These are phyloP conservation scores for Globisporangium takayamanum DNA, from an alignment of 352 stramenopile genomes.

Conservation along the genomic window DNA sequence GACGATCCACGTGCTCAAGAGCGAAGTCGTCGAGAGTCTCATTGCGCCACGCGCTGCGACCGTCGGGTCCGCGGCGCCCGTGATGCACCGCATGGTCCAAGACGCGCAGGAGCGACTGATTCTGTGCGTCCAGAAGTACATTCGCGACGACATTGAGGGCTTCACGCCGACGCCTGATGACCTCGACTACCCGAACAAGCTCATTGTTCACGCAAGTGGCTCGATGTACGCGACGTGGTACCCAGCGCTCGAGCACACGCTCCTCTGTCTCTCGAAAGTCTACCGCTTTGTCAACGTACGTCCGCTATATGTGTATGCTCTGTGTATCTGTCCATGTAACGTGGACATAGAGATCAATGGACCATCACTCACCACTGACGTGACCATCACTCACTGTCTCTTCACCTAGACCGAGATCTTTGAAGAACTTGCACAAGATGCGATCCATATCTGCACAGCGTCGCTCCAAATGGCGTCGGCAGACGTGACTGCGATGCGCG, in stretches of 20 bases:
- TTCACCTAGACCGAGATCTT: conserved; percentile 71
- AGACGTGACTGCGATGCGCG: conserved; percentile 47
- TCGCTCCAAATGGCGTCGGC: conserved; percentile 73
- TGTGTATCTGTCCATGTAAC: not conserved
- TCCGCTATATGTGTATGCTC: not conserved
- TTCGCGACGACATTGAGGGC: conserved; percentile 77
- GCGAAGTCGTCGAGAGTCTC: conserved; percentile 65
- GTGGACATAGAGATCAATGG: not conserved
- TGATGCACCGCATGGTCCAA: conserved; percentile 82
- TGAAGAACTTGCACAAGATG: conserved; percentile 76
- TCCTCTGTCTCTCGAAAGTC: conserved; percentile 82
- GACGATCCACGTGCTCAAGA: conserved; percentile 68
- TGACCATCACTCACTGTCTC: not conserved
- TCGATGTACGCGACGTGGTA: conserved; percentile 82
- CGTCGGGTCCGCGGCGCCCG: conserved; percentile 53
- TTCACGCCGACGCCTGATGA: conserved; percentile 49
- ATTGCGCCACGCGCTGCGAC: conserved; percentile 49
- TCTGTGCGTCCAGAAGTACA: conserved; percentile 79
- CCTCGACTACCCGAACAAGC: conserved; percentile 69
- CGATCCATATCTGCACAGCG: conserved; percentile 71
- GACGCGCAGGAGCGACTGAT: conserved; percentile 80
- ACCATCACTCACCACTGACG: not conserved
- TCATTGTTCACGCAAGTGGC: conserved; percentile 23
- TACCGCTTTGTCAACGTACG: conserved; percentile 80
- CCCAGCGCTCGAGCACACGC: conserved; percentile 70